Evolutionary conservation across 768 basidiomycete genomes (phyloP), one percentile per base, ranked within the genome.

Genomic region (Tylopilus sp.): DNA sequence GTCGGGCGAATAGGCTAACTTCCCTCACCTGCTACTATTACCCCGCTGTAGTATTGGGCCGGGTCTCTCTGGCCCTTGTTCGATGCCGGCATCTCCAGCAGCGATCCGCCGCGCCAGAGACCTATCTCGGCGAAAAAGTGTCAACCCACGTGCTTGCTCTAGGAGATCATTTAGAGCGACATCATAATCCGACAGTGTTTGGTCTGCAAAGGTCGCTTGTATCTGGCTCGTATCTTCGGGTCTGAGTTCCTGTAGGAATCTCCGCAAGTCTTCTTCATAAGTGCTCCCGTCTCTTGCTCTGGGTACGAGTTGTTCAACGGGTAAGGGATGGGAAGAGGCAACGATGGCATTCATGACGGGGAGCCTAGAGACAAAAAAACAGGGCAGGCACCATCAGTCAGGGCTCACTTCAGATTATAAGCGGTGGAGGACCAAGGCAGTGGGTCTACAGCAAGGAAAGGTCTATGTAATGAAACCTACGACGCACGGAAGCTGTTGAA

Each of bases 271-370:
- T 0, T 57, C 56, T 29, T 69, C 69, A 21, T 69, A 64, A 38
- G 59, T 48, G 45, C 58, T 66, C 59, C 50, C 57, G 43, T 55
- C 54, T 50, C 57, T 56, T 46, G 41, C 50, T 48, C 53, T 47
- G 28, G 21, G 24, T 34, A 36, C 47, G 22, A 33, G 47, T 30
- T 54, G n/a, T n/a, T n/a, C n/a, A n/a, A n/a, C n/a, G n/a, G n/a
- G n/a, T n/a, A n/a, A n/a, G n/a, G n/a, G n/a, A n/a, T n/a, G 56
- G 22, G 68, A 68, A 37, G 66, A 66, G 38, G 65, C 66, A 24
- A 63, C n/a, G n/a, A n/a, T n/a, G n/a, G n/a, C 63, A 36, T 59
- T 26, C 37, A 54, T 63, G 65, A 68, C 70, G 59, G 11, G 12
- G 31, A 33, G 12, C n/a, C n/a, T n/a, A 19, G 55, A 33, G n/a